These are phyloP conservation scores for Anisodus tanguticus DNA, from an alignment of 257 asterid species.

Conservation along the genomic window DNA sequence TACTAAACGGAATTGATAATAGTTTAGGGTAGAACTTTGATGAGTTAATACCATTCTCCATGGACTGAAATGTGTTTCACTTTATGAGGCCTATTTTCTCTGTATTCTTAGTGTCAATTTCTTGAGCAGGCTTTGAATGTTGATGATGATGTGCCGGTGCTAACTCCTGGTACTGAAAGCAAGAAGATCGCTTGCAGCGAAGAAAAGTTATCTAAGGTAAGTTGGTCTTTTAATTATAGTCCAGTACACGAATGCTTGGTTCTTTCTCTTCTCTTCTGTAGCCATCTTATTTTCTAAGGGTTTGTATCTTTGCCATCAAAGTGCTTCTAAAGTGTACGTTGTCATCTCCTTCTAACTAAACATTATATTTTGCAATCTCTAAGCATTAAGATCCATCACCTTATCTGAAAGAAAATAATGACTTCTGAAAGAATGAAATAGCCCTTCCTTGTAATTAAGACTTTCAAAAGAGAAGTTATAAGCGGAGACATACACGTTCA, in stretches of 20 bases:
- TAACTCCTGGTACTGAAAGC: background rate
- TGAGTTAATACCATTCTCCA: background rate
- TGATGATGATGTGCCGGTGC: background rate
- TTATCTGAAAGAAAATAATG: no score
- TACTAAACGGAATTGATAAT: background rate
- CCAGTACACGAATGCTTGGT: background rate
- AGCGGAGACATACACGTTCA: no score
- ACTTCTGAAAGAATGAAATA: no score
- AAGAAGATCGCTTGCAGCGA: background rate
- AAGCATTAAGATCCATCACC: no score
- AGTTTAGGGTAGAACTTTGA: background rate
- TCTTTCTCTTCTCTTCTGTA: background rate
- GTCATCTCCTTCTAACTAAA: no score
- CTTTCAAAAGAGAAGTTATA: no score
- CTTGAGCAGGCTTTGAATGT: background rate
- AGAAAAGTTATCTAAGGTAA: slow-evolving; percentile 9
- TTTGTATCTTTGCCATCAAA: no score
- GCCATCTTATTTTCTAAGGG: background rate
- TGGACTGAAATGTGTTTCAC: background rate
- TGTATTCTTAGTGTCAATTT: background rate
- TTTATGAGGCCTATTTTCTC: background rate
- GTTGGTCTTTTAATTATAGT: background rate
- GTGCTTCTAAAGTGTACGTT: no score
- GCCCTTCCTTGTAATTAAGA: no score
- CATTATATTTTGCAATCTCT: no score